Evolutionary conservation across 176 grass and related monocot species (phyloP), one percentile per base, ranked within the genome.

Genomic region (Ananas comosus): DNA sequence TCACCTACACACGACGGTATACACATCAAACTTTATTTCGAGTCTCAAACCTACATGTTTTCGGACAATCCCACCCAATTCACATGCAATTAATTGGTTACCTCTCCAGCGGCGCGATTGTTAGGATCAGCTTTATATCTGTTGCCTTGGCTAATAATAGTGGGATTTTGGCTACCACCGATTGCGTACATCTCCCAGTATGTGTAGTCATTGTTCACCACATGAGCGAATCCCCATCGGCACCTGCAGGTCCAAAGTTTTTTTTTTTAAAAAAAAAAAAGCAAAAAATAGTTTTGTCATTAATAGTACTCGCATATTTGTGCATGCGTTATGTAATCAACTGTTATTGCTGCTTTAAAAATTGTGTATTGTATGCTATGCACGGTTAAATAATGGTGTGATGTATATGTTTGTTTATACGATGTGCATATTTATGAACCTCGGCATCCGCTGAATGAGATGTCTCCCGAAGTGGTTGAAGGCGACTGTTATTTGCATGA

Each of bases 151-250:
- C 92, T 91, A 78, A 96, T 88, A 81, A 96, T 91, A 13, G 88
- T 96, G 0, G 92, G 92, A 83, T 87, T 58, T 50, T 23, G 50
- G 80, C 80, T 91, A 14, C 92, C 92, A 0, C 92, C 92, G 9
- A 96, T 84, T 51, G 92, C 92, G 50, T 96, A 96, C 92, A 91
- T 91, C 2, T 52, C 1, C 88, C 92, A 96, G 28, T 96, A 81
- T 47, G 92, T 96, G 85, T 96, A 96, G 71, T 96, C 92, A 27
- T 96, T 96, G 83, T 96, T 96, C 11, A 91, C 85, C 0, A 96
- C 83, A 50, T 96, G 88, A 73, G 91, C 80, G 85, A 96, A 96
- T 0, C 92, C 92, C 50, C 29, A 86, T 9, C 89, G 73, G 54
- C 80, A 89, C 17, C 85, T 84, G 33, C 33, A 54, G 19, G 19